These are phyloP conservation scores for Dacryopinax spathularia DNA, from an alignment of 768 basidiomycete genomes.

Conservation along the genomic window DNA sequence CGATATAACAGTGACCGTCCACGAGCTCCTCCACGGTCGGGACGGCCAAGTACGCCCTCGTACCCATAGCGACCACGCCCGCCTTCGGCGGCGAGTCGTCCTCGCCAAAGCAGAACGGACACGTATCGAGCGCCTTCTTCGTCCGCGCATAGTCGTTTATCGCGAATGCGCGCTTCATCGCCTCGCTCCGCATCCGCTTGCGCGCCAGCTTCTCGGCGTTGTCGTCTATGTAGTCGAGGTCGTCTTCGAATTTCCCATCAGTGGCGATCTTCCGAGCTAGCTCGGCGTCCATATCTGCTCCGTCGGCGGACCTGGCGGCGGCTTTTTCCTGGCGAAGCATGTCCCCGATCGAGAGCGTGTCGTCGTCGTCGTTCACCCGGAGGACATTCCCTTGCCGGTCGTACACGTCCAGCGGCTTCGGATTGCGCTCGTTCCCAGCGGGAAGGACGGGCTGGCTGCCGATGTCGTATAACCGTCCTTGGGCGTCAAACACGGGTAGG, in stretches of 20 bases:
- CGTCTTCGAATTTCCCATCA: conserved; percentile 79
- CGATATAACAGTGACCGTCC: conserved; percentile 83
- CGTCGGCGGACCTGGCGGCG: conserved; percentile 74
- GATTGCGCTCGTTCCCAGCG: conserved; percentile 77
- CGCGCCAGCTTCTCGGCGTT: conserved; percentile 85
- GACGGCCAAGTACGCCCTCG: conserved; percentile 79
- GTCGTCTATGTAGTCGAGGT: conserved; percentile 92
- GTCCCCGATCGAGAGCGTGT: conserved; percentile 70
- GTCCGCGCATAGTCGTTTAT: conserved; percentile 93
- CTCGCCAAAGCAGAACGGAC: conserved; percentile 82
- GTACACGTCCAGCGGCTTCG: conserved; percentile 38
- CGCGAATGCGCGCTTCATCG: conserved; percentile 93
- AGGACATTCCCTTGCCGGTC: conserved; percentile 51
- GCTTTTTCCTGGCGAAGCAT: conserved; percentile 88
- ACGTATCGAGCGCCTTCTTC: conserved; percentile 74
- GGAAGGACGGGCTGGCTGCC: conserved; percentile 28
- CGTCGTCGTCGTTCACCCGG: conserved; percentile 83
- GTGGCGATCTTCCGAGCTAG: conserved; percentile 77
- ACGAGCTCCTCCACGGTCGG: conserved; percentile 79
- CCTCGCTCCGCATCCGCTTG: conserved; percentile 91
- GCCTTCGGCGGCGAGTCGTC: conserved; percentile 82
- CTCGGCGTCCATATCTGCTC: conserved; percentile 82
- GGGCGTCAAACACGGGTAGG: conserved; percentile 74
- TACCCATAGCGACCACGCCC: conserved; percentile 80
- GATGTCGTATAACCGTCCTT: conserved; percentile 79